Base-by-base conservation (phyloP, 2,329 filamentous ascomycete species). In the Ophiocordyceps camponoti-leonardi region DNA sequence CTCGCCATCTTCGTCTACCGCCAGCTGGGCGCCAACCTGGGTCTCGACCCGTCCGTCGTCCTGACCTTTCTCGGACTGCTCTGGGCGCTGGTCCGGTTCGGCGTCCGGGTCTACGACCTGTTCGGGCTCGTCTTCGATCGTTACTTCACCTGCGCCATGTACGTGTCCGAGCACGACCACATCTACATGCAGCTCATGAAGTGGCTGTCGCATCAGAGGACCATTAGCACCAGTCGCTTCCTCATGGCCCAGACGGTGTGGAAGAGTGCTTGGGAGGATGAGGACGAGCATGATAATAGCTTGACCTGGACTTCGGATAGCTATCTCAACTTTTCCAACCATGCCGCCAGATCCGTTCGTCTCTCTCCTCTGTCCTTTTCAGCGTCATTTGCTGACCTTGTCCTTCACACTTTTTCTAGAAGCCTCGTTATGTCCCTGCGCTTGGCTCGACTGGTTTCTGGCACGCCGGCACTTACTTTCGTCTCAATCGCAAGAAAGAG, bases 311-410 rank as follows among this genome's bases (percentile, higher is more conserved):
- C 40, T 19, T 31, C 26, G 14, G 41, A 19, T 28, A 57, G 55
- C 45, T 75, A 72, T 51, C 67, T 77, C 44, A 79, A 79, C 55
- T 78, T 78, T 57, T 73, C 73, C 4, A 73, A 71, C 49, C 71
- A 76, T 49, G 70, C 73, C 49, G 69, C 71, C 12, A 68, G 67
- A 56, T 63, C 66, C 33, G 67, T 68, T 49, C 56, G 65, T 57
- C 6, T 13, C 20, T n/a, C 8, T 33, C 40, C 18, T 13, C 39
- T 43, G 16, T 6, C 37, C 18, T 20, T 42, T 18, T 11, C n/a
- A n/a, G 8, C 35, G 23, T 3, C 40, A 23, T 8, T n/a, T 19
- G 12, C 3, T 11, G 30, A 2, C 18, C 20, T n/a, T 30, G 37
- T 12, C 19, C 12, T 28, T n/a, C 4, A 18, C 11, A 16, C 13